phyloP scores from a whole-genome alignment of 2,329 filamentous ascomycete species.

The Colletotrichum falcatum region DNA sequence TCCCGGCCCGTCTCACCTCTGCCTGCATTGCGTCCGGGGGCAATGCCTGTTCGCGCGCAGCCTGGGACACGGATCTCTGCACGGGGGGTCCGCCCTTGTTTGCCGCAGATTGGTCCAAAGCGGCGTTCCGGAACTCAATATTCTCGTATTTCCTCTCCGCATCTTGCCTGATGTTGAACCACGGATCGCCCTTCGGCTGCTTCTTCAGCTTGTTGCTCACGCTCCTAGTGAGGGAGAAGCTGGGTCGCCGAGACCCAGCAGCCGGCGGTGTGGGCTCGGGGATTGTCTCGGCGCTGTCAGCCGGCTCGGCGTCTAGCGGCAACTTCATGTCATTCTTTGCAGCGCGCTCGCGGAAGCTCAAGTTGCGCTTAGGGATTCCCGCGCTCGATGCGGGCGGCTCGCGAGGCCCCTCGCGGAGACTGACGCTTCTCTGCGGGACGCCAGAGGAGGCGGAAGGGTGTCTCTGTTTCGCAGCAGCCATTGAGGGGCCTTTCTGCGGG shows the following conservation, averaged over 20 bases:
- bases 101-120: constrained; percentile 42
- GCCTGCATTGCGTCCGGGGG: constrained; percentile 46
- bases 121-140: constrained; percentile 45
- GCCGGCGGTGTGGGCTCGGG: constrained; percentile 46
- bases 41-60: constrained; percentile 49
- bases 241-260: constrained; percentile 43
- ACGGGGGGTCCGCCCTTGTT: constrained; percentile 36
- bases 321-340: constrained; percentile 57
- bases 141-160: constrained; percentile 54
- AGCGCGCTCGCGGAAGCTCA: constrained; percentile 72
- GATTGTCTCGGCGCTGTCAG: constrained; percentile 35
- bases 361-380: constrained; percentile 63
- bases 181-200: constrained; percentile 65
- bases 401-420: constrained; percentile 41
- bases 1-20: constrained; percentile 21
- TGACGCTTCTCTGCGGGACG: constrained; percentile 35
- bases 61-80: constrained; percentile 40
- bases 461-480: constrained; percentile 43
- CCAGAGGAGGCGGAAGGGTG: constrained; percentile 11
- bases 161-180: constrained; percentile 57
- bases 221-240: constrained; percentile 56
- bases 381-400: constrained; percentile 16
- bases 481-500: constrained; percentile 42
- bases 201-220: constrained; percentile 72
- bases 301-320: constrained; percentile 44